Base-by-base conservation (phyloP, 192 early-diverging fungal species). In the Coemansia sp. region DNA sequence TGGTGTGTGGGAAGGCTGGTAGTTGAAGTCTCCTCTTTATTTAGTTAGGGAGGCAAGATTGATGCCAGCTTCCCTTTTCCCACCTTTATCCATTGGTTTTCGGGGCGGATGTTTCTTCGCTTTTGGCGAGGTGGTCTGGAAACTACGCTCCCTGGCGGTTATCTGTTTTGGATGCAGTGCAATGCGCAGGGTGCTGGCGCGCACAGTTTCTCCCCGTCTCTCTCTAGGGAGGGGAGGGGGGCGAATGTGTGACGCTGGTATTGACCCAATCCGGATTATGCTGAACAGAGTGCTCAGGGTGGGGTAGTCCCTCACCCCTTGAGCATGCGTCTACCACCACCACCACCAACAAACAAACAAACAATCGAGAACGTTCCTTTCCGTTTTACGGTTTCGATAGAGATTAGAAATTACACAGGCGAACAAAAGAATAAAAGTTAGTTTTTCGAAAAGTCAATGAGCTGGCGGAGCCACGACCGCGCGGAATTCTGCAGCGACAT, bases 201-300 rank as follows among this genome's bases (percentile, higher is more conserved):
- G 60, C 38, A 40, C 7, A 13, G 9, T 40, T 55, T 13, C 8
- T 22, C 38, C 19, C 38, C 49, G n/a, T n/a, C n/a, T n/a, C n/a
- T n/a, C n/a, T n/a, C n/a, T n/a, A n/a, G n/a, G n/a, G n/a, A n/a
- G n/a, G 15, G 36, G 29, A 20, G 49, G 42, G 5, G 46, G 60
- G 41, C n/a, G n/a, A 29, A 29, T 29, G 29, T 29, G 29, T 3
- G 29, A 29, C 3, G 65, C 63, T 22, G 73, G 60, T 61, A 70
- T 62, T 70, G 56, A 75, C 73, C 64, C 73, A 69, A 70, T 75
- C 67, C 73, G 73, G 73, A 75, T 75, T 75, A 75, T 61, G 64
- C 65, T 73, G 71, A 66, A 62, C 52, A 69, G 61, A 69, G 67
- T 69, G 67, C 40, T 55, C 22, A 43, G 5, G 14, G 17, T 6